A percentile compares a stretch with the other conserved stretches of the same genome.
These are phyloP conservation scores for Fusarium mexicanum DNA, from an alignment of 2,329 filamentous ascomycete genomes.

Conservation along the genomic window DNA sequence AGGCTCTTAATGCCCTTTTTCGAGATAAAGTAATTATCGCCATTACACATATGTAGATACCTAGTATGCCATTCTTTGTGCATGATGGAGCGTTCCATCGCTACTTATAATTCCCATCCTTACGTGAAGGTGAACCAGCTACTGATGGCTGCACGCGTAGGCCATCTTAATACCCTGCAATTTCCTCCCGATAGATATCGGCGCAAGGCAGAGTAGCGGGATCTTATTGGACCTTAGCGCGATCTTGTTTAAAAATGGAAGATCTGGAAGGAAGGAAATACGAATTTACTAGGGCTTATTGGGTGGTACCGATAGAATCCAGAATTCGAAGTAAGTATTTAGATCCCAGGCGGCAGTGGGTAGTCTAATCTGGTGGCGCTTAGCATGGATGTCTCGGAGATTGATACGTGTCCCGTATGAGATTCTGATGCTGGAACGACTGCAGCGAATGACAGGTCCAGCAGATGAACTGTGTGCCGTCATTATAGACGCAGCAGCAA, in stretches of 20 bases:
- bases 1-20: not conserved
- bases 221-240: not conserved
- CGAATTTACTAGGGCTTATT: not conserved
- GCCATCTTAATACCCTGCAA: not conserved
- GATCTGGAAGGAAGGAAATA: not conserved
- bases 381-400: not conserved
- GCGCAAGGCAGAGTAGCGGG: not conserved
- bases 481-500: not conserved
- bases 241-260: not conserved
- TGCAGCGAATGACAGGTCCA: not conserved
- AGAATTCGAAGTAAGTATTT: not conserved
- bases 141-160: not conserved
- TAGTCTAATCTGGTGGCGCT: not conserved
- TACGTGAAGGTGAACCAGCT: not conserved
- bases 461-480: not conserved
- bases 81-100: not conserved
- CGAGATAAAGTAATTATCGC: not conserved
- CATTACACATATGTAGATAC: not conserved
- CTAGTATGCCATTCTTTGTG: not conserved
- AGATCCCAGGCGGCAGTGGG: not conserved
- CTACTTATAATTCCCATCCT: not conserved
- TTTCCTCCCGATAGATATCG: not conserved
- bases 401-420: not conserved
- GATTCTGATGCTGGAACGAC: not conserved
- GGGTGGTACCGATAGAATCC: not conserved